Conservation (phyloP, 2,329 filamentous ascomycete species). For the Penicillium sp. region DNA sequence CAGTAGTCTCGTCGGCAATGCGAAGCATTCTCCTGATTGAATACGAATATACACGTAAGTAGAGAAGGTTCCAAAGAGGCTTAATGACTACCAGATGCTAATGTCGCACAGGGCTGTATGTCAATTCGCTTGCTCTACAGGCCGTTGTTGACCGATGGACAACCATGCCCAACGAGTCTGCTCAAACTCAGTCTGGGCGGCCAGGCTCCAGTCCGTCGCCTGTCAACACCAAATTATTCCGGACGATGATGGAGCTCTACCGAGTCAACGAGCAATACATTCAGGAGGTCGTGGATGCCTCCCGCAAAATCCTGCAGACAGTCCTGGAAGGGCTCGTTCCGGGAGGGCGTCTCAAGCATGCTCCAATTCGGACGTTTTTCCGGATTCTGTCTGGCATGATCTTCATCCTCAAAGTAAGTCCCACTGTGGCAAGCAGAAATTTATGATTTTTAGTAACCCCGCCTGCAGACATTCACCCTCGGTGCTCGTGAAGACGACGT, state of each 20-base stretch:
- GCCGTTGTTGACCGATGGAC: slow-evolving; percentile 93
- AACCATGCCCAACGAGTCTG: slow-evolving; percentile 56
- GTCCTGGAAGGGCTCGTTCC: slow-evolving; percentile 61
- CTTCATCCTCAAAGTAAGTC: slow-evolving; percentile 59
- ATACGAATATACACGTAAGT: slow-evolving; percentile 83
- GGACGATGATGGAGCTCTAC: slow-evolving; percentile 48
- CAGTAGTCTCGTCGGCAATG: slow-evolving; percentile 56
- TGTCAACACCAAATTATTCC: slow-evolving; percentile 35
- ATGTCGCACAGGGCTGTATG: slow-evolving; percentile 60
- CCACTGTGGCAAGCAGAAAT: neutral
- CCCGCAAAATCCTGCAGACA: slow-evolving; percentile 59
- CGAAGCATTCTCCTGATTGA: slow-evolving; percentile 84
- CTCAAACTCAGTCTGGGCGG: slow-evolving; percentile 29
- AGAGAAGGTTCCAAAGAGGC: neutral
- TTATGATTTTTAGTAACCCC: neutral
- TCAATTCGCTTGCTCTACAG: slow-evolving; percentile 91
- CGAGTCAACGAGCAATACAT: slow-evolving; percentile 63
- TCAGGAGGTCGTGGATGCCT: slow-evolving; percentile 61
- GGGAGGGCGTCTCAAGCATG: slow-evolving; percentile 59
- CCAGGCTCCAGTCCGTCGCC: slow-evolving; percentile 29
- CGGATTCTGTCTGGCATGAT: slow-evolving; percentile 64
- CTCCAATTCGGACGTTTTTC: slow-evolving; percentile 64
- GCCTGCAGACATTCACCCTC: slow-evolving; percentile 57
- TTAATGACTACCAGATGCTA: slow-evolving; percentile 1
- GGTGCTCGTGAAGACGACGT: slow-evolving; percentile 64